phyloP scores from a whole-genome alignment of 1,139 yeast species.

The Saccharomyces uvarum region DNA sequence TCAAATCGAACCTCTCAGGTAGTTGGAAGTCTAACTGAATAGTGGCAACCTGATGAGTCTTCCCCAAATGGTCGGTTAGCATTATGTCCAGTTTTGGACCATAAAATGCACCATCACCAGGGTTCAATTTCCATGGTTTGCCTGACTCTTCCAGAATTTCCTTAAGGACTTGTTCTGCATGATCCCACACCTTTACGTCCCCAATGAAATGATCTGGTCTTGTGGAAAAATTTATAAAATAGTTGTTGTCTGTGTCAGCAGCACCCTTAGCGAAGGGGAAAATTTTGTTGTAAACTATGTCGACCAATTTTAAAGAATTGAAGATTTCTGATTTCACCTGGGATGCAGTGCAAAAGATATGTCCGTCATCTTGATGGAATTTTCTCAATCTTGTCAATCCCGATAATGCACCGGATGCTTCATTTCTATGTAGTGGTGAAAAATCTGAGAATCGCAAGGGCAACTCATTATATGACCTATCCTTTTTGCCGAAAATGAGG shows the following conservation, averaged over 20 bases:
- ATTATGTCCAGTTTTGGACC: conserved; percentile 93
- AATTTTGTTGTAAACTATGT: conserved; percentile 60
- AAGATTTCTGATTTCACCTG: conserved; percentile 77
- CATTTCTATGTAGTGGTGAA: conserved; percentile 91
- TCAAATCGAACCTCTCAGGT: conserved; percentile 74
- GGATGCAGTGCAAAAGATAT: conserved; percentile 78
- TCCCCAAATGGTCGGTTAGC: conserved; percentile 73
- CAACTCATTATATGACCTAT: conserved; percentile 79
- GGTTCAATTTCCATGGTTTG: conserved; percentile 63
- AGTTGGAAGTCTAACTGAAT: conserved; percentile 92
- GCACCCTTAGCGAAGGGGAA: conserved; percentile 51
- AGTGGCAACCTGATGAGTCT: conserved; percentile 92
- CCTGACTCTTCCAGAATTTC: conserved; percentile 57
- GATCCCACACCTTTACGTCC: conserved; percentile 71
- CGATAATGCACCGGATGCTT: conserved; percentile 86
- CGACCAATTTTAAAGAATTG: conserved; percentile 66
- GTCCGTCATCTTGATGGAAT: conserved; percentile 98
- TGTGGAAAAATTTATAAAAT: conserved; percentile 74
- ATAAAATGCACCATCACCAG: conserved; percentile 96
- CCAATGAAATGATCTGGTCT: conserved; percentile 87
- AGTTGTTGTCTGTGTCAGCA: conserved; percentile 30
- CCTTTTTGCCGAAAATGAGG: conserved; percentile 70
- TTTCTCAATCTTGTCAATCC: conserved; percentile 93
- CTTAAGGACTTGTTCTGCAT: conserved; percentile 69
- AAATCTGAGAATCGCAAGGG: conserved; percentile 90